Percentiles rank a stretch among this genome's conserved stretches.
Conservation (phyloP, 805 yeast genomes). For the Saturnispora diversa region DNA sequence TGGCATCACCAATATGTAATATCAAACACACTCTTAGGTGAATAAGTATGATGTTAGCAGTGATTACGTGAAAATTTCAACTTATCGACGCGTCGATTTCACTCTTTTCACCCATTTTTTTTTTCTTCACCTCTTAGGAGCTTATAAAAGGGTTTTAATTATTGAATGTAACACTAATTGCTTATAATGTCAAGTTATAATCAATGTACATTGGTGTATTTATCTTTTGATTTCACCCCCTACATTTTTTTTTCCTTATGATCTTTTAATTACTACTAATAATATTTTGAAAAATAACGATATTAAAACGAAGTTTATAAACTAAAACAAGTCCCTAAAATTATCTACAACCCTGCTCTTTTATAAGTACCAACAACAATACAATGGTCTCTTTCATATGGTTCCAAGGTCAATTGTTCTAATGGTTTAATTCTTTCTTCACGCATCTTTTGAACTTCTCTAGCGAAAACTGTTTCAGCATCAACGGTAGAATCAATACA, state of each 20-base stretch:
- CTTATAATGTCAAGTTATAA: too few relatives aligned
- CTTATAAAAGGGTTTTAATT: too few relatives aligned
- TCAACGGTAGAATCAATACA: slow-evolving; percentile 99
- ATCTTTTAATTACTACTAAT: too few relatives aligned
- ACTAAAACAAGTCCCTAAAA: not conserved
- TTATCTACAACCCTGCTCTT: slow-evolving; percentile 74
- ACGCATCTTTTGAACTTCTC: slow-evolving; percentile 98
- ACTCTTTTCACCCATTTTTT: too few relatives aligned
- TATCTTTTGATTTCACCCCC: too few relatives aligned
- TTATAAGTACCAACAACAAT: slow-evolving; percentile 94
- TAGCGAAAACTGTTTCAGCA: slow-evolving; percentile 98
- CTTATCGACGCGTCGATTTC: too few relatives aligned
- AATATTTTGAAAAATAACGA: not conserved
- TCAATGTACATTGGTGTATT: too few relatives aligned
- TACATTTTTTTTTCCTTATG: too few relatives aligned
- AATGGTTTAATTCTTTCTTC: slow-evolving; percentile 98
- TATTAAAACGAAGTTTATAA: not conserved
- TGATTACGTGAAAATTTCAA: too few relatives aligned
- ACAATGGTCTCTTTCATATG: slow-evolving; percentile 99
- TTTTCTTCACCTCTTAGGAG: too few relatives aligned
- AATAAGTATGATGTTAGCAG: too few relatives aligned
- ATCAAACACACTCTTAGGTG: not conserved
- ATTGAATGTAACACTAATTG: too few relatives aligned
- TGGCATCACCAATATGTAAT: not conserved
- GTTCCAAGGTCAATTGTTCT: slow-evolving; percentile 98